Percentiles rank a stretch among this genome's conserved stretches.
Conservation (phyloP, 2,329 filamentous ascomycete genomes). For the Penicillium sp. region DNA sequence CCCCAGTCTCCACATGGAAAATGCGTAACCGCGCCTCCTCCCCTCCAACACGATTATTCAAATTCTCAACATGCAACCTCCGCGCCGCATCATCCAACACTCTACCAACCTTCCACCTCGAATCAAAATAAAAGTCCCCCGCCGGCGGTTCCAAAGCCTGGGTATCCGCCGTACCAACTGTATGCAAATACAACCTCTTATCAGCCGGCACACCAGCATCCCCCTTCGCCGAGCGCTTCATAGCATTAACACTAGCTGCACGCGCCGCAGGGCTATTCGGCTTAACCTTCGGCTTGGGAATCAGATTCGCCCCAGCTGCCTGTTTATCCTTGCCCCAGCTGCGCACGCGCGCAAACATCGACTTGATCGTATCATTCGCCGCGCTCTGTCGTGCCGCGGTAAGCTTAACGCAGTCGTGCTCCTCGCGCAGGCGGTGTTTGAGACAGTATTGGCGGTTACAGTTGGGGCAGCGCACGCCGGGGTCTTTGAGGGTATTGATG, state of each 20-base stretch:
- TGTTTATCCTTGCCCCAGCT: conserved; percentile 76
- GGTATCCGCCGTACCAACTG: conserved; percentile 85
- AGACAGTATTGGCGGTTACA: conserved; percentile 51
- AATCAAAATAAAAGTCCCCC: conserved; percentile 73
- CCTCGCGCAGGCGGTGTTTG: conserved; percentile 52
- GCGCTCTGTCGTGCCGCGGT: conserved; percentile 49
- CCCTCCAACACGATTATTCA: conserved; percentile 43
- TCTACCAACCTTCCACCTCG: conserved; percentile 85
- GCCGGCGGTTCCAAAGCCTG: conserved; percentile 77
- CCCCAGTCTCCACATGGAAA: conserved; percentile 87
- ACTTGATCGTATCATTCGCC: conserved; percentile 60
- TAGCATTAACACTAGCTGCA: conserved; percentile 64
- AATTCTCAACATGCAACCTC: conserved; percentile 42
- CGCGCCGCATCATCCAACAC: conserved; percentile 45
- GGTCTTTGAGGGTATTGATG: conserved; percentile 49
- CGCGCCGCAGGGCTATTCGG: conserved; percentile 54
- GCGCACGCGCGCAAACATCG: conserved; percentile 71
- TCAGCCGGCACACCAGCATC: conserved; percentile 74
- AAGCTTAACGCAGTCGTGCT: conserved; percentile 79
- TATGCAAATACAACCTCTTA: conserved; percentile 83
- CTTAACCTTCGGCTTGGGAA: conserved; percentile 55
- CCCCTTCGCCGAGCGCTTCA: conserved; percentile 87
- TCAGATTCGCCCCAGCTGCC: conserved; percentile 57
- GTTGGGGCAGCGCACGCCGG: conserved; percentile 48
- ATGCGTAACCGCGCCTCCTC: conserved; percentile 72